phyloP scores from a whole-genome alignment of 1,139 yeast species.

The Geotrichum cucujoidarum region DNA sequence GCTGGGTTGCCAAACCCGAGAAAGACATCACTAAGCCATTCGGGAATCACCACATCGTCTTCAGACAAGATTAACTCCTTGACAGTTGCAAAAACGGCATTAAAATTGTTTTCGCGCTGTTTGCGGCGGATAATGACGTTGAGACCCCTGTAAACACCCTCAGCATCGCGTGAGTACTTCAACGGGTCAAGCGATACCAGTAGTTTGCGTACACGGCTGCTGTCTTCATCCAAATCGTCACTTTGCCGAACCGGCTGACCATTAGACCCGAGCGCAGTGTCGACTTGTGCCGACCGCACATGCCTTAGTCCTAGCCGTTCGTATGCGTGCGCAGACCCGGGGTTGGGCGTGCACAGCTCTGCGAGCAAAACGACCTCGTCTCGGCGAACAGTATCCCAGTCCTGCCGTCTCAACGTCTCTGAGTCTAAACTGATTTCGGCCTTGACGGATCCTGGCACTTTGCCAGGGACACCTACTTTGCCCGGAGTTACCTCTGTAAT shows the following conservation, averaged over 20 bases:
- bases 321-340: slow-evolving; percentile 16
- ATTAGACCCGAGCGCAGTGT: slow-evolving; percentile 25
- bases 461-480: slow-evolving; percentile 16
- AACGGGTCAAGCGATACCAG: slow-evolving; percentile 22
- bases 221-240: slow-evolving; percentile 15
- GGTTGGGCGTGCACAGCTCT: slow-evolving; percentile 21
- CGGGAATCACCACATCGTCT: slow-evolving; percentile 30
- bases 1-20: slow-evolving; percentile 38
- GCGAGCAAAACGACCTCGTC: slow-evolving; percentile 36
- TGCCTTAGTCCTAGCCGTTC: slow-evolving; percentile 25
- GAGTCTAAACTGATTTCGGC: slow-evolving; percentile 16
- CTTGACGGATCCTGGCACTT: slow-evolving; percentile 14
- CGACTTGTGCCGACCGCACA: slow-evolving; percentile 30
- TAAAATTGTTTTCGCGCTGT: slow-evolving; percentile 26
- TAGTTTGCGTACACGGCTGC: slow-evolving; percentile 18
- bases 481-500: slow-evolving; percentile 32
- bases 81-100: slow-evolving; percentile 26
- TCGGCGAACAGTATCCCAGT: slow-evolving; percentile 34
- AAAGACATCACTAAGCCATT: slow-evolving; percentile 39
- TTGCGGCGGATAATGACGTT: slow-evolving; percentile 29
- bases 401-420: slow-evolving; percentile 25
- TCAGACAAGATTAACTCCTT: slow-evolving; percentile 20
- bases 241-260: slow-evolving; percentile 16
- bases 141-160: slow-evolving; percentile 10
- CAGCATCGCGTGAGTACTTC: slow-evolving; percentile 9